These are phyloP conservation scores for Coccomyxa subellipsoidea DNA, from an alignment of 163 green algal species.

Conservation along the genomic window DNA sequence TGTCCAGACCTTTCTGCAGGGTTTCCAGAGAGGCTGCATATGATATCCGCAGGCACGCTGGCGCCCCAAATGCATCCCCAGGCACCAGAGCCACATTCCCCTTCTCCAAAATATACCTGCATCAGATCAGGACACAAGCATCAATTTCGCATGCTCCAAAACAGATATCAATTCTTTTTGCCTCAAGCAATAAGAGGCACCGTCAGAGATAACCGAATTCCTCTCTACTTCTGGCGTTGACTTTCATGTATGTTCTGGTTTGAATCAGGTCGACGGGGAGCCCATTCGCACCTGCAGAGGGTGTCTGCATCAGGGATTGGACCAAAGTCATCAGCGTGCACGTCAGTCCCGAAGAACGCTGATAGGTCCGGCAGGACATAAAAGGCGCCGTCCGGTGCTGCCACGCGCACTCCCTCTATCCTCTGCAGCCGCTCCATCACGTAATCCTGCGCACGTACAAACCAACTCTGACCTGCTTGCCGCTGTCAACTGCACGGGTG, in stretches of 20 bases:
- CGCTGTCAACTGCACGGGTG: background rate
- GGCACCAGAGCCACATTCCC: constrained; percentile 89
- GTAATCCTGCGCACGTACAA: constrained; percentile 55
- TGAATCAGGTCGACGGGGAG: background rate
- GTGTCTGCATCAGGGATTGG: constrained; percentile 78
- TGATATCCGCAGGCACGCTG: constrained; percentile 87
- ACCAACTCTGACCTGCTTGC: background rate
- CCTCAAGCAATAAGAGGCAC: background rate
- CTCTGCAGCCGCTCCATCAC: constrained; percentile 64
- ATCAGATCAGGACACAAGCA: background rate
- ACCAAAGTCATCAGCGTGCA: constrained; percentile 66
- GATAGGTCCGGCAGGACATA: constrained; percentile 93
- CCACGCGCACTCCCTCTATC: constrained; percentile 72
- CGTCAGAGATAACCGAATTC: too few species aligned
- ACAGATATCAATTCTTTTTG: too few species aligned
- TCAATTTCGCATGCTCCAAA: background rate
- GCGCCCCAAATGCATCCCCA: constrained; percentile 90
- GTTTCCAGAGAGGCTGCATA: constrained; percentile 87
- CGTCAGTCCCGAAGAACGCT: constrained; percentile 72
- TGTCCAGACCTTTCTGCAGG: constrained; percentile 5
- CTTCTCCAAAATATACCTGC: constrained; percentile 52
- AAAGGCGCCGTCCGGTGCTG: constrained; percentile 82
- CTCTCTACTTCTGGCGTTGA: background rate
- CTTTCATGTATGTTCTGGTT: background rate
- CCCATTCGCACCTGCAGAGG: constrained; percentile 61